phyloP scores from a whole-genome alignment of 345 rosid species.

The Draba incana region DNA sequence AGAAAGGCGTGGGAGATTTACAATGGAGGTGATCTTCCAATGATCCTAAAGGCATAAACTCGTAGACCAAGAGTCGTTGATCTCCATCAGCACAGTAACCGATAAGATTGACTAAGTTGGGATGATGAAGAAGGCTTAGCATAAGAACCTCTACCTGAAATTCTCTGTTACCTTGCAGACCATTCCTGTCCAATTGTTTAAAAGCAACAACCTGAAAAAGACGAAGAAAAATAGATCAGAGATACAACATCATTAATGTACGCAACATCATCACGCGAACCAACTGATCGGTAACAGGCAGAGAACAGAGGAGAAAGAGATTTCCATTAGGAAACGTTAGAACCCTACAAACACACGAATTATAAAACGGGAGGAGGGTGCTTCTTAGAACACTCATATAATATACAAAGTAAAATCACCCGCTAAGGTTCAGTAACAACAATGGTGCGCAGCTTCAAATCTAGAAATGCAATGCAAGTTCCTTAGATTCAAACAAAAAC shows the following conservation, averaged over 20 bases:
- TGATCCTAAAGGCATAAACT: slow-evolving; percentile 96
- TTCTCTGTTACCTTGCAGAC: slow-evolving; percentile 97
- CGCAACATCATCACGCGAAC: slow-evolving; percentile 7
- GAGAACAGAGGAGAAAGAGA: not conserved
- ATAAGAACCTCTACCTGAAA: slow-evolving; percentile 98
- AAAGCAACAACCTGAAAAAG: slow-evolving; percentile 85
- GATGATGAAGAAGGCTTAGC: slow-evolving; percentile 98
- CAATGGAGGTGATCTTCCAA: slow-evolving; percentile 99
- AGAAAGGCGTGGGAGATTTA: slow-evolving; percentile 42
- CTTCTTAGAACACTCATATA: not conserved
- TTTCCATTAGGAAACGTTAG: no score
- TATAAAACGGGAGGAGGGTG: no score
- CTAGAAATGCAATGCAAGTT: not conserved
- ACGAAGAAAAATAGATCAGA: not conserved
- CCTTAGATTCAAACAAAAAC: slow-evolving; percentile 29
- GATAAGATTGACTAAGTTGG: slow-evolving; percentile 89
- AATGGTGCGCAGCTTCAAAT: not conserved
- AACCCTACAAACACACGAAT: not conserved
- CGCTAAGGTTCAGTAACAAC: not conserved
- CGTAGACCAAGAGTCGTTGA: slow-evolving; percentile 97
- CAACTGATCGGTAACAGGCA: not conserved
- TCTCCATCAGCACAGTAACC: slow-evolving; percentile 99
- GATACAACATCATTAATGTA: not conserved
- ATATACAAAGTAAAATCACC: not conserved
- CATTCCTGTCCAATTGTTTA: slow-evolving; percentile 93